A percentile compares a stretch with the other conserved stretches of the same genome.
Conservation (phyloP, 2,329 filamentous ascomycete genomes). For the Fusarium chlamydosporum region DNA sequence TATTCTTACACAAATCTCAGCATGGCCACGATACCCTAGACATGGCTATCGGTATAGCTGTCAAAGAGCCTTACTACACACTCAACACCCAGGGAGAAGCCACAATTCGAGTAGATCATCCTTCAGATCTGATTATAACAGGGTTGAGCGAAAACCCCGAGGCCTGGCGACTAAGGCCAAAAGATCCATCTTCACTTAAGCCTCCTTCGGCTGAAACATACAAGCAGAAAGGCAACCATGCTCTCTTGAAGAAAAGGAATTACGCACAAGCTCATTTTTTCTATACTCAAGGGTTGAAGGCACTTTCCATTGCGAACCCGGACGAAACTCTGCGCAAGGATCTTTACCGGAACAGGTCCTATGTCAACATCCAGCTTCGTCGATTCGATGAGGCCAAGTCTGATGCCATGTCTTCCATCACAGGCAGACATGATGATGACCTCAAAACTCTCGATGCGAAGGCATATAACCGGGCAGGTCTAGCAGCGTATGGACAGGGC, state of each 20-base stretch:
- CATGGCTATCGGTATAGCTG: constrained; percentile 53
- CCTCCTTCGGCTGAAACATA: constrained; percentile 28
- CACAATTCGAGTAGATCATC: constrained; percentile 57
- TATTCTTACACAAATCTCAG: constrained; percentile 55
- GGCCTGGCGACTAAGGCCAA: constrained; percentile 29
- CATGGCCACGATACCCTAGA: constrained; percentile 54
- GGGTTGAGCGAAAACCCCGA: constrained; percentile 33
- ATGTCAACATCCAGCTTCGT: constrained; percentile 52
- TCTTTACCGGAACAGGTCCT: constrained; percentile 52
- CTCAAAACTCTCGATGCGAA: constrained; percentile 50
- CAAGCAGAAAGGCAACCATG: constrained; percentile 52
- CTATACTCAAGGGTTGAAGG: constrained; percentile 50
- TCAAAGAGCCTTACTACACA: constrained; percentile 67
- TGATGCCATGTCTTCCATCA: constrained; percentile 54
- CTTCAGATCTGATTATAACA: constrained; percentile 50
- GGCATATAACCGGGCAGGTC: constrained; percentile 53
- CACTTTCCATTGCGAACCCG: neutral
- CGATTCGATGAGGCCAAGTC: constrained; percentile 52
- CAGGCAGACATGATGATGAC: constrained; percentile 9
- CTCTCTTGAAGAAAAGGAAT: constrained; percentile 43
- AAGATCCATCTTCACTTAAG: fast-evolving
- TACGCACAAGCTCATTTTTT: constrained; percentile 41
- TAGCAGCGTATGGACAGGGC: constrained; percentile 51
- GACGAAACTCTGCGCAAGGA: constrained; percentile 50
- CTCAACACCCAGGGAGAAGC: constrained; percentile 57